A percentile compares a stretch with the other conserved stretches of the same genome.
Conservation (phyloP, 2,329 filamentous ascomycete genomes). For the Botrytis galanthina region DNA sequence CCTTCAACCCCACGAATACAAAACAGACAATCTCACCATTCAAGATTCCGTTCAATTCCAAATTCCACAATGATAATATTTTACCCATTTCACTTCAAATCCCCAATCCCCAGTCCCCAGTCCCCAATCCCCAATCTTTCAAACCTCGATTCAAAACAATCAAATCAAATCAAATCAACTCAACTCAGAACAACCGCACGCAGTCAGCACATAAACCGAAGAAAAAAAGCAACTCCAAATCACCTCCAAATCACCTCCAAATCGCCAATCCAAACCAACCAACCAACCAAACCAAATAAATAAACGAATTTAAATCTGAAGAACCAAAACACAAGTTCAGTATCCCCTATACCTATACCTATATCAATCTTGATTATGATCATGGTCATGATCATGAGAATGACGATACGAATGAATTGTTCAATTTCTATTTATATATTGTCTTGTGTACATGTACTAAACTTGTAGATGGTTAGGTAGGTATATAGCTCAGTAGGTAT, state of each 20-base stretch:
- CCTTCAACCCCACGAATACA: too few relatives aligned
- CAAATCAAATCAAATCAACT: not conserved
- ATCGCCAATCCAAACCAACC: not conserved
- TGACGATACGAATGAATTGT: rapidly evolving
- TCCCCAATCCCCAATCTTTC: not conserved
- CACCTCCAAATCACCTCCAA: too few relatives aligned
- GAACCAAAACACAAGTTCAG: not conserved
- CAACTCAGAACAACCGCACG: not conserved
- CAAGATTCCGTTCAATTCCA: too few relatives aligned
- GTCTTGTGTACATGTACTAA: too few relatives aligned
- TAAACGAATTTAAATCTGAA: not conserved
- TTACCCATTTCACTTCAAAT: not conserved
- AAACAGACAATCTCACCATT: too few relatives aligned
- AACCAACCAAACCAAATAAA: not conserved
- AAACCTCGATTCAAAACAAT: not conserved
- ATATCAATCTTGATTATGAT: not conserved
- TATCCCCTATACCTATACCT: not conserved
- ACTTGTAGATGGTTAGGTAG: too few relatives aligned
- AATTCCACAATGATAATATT: too few relatives aligned
- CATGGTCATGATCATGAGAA: rapidly evolving
- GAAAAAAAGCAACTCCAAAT: not conserved
- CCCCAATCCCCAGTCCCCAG: not conserved
- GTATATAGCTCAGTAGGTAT: too few relatives aligned
- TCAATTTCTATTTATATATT: rapidly evolving
- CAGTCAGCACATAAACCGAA: not conserved